phyloP scores from a whole-genome alignment of 2,329 filamentous ascomycete genomes.

The Botrytis hyacinthi region DNA sequence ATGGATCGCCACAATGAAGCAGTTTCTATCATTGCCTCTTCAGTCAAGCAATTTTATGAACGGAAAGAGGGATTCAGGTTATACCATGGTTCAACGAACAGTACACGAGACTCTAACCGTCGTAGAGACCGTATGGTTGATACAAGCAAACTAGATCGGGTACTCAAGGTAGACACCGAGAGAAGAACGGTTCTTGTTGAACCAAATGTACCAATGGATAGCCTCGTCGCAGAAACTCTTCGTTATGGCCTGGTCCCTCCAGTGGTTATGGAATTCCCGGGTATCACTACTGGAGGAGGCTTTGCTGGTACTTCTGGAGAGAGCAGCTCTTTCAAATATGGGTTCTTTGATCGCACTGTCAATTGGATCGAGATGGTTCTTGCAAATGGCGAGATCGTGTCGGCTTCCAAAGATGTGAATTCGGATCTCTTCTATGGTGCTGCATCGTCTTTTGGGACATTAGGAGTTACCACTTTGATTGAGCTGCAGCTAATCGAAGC shows the following conservation, averaged over 20 bases:
- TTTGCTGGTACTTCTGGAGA: conserved; percentile 66
- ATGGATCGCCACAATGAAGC: conserved; percentile 31
- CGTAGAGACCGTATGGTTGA: conserved; percentile 40
- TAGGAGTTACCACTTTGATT: conserved; percentile 59
- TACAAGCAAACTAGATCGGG: conserved; percentile 47
- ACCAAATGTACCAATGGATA: conserved; percentile 67
- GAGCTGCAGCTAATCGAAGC: conserved; percentile 56
- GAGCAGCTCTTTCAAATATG: conserved; percentile 62
- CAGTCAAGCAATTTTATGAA: conserved; percentile 27
- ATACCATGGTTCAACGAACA: conserved; percentile 56
- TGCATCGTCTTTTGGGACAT: conserved; percentile 57
- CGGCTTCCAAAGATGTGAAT: conserved; percentile 47
- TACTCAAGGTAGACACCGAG: conserved; percentile 45
- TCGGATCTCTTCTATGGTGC: conserved; percentile 58
- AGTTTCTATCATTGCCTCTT: conserved; percentile 27
- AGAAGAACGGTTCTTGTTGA: conserved; percentile 54
- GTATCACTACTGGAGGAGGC: conserved; percentile 65
- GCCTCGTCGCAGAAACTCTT: conserved; percentile 56
- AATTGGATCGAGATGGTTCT: conserved; percentile 62
- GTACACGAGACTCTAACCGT: conserved; percentile 43
- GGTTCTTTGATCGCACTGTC: conserved; percentile 63
- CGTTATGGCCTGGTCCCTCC: conserved; percentile 55
- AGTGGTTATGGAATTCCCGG: conserved; percentile 69
- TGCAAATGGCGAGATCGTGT: conserved; percentile 53
- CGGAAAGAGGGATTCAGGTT: conserved; percentile 45